phyloP scores from a whole-genome alignment of 345 rosid genomes.

The Fremontodendron californicum region DNA sequence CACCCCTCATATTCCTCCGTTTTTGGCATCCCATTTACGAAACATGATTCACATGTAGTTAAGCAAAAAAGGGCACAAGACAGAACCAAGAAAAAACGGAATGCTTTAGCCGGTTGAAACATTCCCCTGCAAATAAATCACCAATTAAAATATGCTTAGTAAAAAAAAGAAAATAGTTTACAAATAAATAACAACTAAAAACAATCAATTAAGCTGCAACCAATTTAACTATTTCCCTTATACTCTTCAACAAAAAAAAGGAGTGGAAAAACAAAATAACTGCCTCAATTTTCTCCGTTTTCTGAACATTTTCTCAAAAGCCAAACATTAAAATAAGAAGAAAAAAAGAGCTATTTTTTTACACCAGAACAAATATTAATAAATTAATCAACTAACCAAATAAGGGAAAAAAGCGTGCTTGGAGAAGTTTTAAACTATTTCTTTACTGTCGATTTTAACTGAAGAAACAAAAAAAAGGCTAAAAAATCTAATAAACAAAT shows the following conservation, averaged over 20 bases:
- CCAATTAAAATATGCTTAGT: slow-evolving; percentile 1
- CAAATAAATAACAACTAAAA: not conserved
- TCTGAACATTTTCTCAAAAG: not conserved
- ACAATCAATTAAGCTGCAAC: not conserved
- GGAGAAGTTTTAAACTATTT: not conserved
- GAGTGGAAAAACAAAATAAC: not conserved
- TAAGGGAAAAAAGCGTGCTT: not conserved
- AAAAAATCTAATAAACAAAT: not conserved
- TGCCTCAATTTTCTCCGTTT: not conserved
- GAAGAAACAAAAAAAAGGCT: not conserved
- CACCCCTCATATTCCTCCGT: slow-evolving; percentile 39
- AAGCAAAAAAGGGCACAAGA: slow-evolving; percentile 48
- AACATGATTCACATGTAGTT: slow-evolving; percentile 36
- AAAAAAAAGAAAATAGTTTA: not conserved
- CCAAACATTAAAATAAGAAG: not conserved
- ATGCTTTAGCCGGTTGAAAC: slow-evolving; percentile 35
- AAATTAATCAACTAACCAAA: not conserved
- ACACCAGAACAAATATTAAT: not conserved
- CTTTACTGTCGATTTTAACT: not conserved
- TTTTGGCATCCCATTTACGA: slow-evolving; percentile 41
- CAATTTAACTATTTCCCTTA: not conserved
- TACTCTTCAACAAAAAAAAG: not conserved
- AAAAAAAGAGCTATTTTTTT: not conserved
- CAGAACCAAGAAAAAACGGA: slow-evolving; percentile 43
- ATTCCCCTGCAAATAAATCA: slow-evolving; percentile 45